Evolutionary conservation across 768 basidiomycete genomes (phyloP).

Genomic region (Asterophora parasitica): DNA sequence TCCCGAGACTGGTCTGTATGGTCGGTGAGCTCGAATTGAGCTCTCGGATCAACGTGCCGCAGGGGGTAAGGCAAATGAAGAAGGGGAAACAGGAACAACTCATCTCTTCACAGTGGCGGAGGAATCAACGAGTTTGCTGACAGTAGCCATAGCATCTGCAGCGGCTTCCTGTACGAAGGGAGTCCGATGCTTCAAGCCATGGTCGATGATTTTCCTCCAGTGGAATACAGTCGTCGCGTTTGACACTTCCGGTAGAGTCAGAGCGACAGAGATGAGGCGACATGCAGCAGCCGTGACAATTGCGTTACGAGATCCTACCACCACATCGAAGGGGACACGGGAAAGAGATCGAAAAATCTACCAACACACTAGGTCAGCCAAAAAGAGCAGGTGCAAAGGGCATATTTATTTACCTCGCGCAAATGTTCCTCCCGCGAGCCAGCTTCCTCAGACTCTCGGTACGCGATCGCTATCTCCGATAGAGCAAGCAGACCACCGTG

Average conservation of each 20-base stretch:
- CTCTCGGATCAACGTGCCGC: conserved; percentile 57
- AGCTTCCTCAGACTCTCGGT: conserved; percentile 28
- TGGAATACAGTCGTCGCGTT: conserved; percentile 41
- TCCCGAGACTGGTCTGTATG: conserved; percentile 71
- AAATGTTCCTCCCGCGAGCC: conserved; percentile 31
- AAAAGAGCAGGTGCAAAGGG: not conserved
- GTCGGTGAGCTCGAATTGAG: conserved; percentile 44
- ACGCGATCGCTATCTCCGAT: conserved; percentile 66
- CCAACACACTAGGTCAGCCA: not conserved
- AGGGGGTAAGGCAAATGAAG: conserved; percentile 10
- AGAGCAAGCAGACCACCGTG: conserved; percentile 82
- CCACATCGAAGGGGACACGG: conserved; percentile 49
- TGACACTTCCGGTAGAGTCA: conserved; percentile 54
- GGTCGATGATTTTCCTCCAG: conserved; percentile 70
- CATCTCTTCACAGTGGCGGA: conserved; percentile 66
- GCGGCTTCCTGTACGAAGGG: conserved; percentile 70
- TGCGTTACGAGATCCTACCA: conserved; percentile 66
- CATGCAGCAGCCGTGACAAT: conserved; percentile 71
- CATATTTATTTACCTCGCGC: conserved; percentile 38
- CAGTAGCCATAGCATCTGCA: conserved; percentile 59
- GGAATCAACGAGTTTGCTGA: conserved; percentile 68
- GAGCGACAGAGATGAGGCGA: conserved; percentile 56
- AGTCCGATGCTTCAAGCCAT: conserved; percentile 65
- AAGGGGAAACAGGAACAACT: conserved; percentile 32
- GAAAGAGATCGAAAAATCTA: conserved; percentile 67